Base-by-base conservation (phyloP, 495 filamentous ascomycete genomes). In the Gamarada debralockiae region DNA sequence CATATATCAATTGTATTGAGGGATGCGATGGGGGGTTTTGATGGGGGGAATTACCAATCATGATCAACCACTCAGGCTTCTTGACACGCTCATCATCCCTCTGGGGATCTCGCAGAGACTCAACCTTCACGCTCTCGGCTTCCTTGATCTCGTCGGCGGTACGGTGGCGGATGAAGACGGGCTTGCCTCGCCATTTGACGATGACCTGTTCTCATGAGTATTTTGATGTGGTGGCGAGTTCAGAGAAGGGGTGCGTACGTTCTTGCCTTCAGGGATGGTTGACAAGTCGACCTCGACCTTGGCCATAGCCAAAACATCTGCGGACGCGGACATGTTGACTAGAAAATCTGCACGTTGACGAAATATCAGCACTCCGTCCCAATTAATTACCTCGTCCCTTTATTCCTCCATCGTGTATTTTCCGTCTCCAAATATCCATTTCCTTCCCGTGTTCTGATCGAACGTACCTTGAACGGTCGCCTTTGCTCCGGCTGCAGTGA, bases 161-260 rank as follows among this genome's bases (percentile, higher is more conserved):
- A 60, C 95, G 90, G 85, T 99, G 95, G 69, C 95, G 92, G 83
- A 99, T 91, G 82, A 99, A 97, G 71, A 99, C 89, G 70, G 95
- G 95, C 85, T 99, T 99, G 67, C 95, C 95, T 76, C 95, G 86
- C 95, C 95, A 99, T 80, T 99, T 99, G 81, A 99, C 92, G 73
- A 97, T 95, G 70, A 97, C 87, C 89, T 95, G 61, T 50, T 39
- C 41, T 17, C 21, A 38, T 54, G 25, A 53, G 41, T 46, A 37
- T 8, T 49, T 52, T 20, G 9, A 27, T 10, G 8, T 15, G 3
- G n/a, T 36, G 5, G 44, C 12, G 20, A 14, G 24, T n/a, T n/a
- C n/a, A n/a, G n/a, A n/a, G n/a, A n/a, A n/a, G 40, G 15, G 14
- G 24, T 36, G 72, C 87, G 63, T 81, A 93, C 93, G 75, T 99